A percentile compares a stretch with the other conserved stretches of the same genome.
These are phyloP conservation scores for Beta lomatogona DNA, from an alignment of 179 eudicot species.

Conservation along the genomic window DNA sequence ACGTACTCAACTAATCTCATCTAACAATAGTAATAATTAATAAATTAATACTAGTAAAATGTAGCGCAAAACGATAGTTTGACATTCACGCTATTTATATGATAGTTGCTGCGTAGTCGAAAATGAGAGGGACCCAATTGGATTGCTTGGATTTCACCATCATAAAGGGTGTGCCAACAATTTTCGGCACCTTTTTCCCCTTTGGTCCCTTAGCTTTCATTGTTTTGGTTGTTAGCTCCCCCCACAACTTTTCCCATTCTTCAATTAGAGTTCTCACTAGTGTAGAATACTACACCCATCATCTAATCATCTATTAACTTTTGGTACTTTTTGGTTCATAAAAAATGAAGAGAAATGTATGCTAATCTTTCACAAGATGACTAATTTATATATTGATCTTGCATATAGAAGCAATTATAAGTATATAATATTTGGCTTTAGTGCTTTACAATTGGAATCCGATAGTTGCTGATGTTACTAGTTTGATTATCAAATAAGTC, in stretches of 20 bases:
- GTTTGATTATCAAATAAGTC: no score
- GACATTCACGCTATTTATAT: constrained; percentile 13
- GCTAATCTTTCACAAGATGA: no score
- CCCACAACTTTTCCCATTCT: background rate
- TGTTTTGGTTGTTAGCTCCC: constrained; percentile 8
- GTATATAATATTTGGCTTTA: no score
- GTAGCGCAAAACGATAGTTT: constrained; percentile 16
- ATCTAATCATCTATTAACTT: background rate
- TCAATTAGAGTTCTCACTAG: background rate
- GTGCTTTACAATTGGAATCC: no score
- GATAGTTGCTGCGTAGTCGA: constrained; percentile 3
- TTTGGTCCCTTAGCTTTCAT: constrained; percentile 11
- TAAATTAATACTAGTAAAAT: background rate
- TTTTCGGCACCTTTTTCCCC: constrained; percentile 14
- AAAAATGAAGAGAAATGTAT: no score
- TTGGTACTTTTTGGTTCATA: no score
- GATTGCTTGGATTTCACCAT: constrained; percentile 41
- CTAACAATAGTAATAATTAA: background rate
- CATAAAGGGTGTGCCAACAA: constrained; percentile 29
- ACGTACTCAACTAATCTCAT: constrained; percentile 6
- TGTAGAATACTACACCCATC: background rate
- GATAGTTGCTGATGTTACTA: no score
- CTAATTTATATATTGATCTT: no score
- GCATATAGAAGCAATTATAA: no score
- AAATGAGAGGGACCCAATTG: constrained; percentile 30